Conservation (phyloP, 2,329 filamentous ascomycete species). For the Ophidiomyces ophidiicola region DNA sequence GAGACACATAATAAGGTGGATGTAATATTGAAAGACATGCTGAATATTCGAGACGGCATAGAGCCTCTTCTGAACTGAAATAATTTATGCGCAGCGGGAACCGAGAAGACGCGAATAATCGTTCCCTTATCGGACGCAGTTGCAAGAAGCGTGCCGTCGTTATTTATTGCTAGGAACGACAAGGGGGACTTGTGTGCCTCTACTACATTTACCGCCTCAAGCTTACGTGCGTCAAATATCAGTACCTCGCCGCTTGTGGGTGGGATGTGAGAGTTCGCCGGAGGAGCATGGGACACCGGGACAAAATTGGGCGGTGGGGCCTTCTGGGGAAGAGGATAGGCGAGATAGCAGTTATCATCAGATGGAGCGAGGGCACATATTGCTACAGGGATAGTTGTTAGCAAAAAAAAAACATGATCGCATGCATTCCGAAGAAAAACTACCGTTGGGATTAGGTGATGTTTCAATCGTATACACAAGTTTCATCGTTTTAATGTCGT, state of each 20-base stretch:
- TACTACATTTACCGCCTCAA: conserved; percentile 89
- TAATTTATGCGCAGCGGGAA: conserved; percentile 81
- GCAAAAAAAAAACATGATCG: not conserved
- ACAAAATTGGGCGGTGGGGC: conserved; percentile 41
- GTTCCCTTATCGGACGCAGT: conserved; percentile 96
- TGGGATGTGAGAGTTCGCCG: conserved; percentile 55
- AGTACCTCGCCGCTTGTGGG: conserved; percentile 85
- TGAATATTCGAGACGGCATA: conserved; percentile 90
- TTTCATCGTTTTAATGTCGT: conserved; percentile 98
- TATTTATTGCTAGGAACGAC: conserved; percentile 82
- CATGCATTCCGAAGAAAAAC: not conserved
- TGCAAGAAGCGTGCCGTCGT: conserved; percentile 78
- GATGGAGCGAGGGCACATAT: conserved; percentile 89
- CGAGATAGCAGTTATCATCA: conserved; percentile 90
- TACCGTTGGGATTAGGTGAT: conserved; percentile 75
- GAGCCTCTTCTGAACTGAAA: conserved; percentile 94
- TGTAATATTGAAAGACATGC: conserved; percentile 96
- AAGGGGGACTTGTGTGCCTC: conserved; percentile 88
- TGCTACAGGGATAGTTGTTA: conserved; percentile 38
- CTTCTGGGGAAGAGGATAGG: conserved; percentile 72
- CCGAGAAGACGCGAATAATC: conserved; percentile 88
- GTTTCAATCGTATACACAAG: conserved; percentile 85
- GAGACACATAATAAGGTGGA: conserved; percentile 91
- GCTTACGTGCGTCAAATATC: conserved; percentile 76
- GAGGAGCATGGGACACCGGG: conserved; percentile 70